Conservation (phyloP, 2,329 filamentous ascomycete genomes). For the Tolypocladium capitatum region DNA sequence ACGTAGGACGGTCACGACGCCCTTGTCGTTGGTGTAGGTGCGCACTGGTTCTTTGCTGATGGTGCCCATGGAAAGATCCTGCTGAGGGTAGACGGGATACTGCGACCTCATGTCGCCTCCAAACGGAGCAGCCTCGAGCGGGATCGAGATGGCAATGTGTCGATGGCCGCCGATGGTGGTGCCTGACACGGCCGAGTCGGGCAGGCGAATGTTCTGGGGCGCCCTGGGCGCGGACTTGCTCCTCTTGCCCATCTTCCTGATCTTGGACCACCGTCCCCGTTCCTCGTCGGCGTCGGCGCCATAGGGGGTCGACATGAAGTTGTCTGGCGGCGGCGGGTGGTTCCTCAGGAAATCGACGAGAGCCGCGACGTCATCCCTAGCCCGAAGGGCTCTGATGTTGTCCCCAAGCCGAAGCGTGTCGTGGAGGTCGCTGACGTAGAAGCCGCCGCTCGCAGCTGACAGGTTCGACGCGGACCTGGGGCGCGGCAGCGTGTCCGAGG, state of each 20-base stretch:
- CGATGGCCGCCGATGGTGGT: slow-evolving; percentile 38
- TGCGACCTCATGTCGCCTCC: slow-evolving; percentile 18
- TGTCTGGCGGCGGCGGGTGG: slow-evolving; percentile 32
- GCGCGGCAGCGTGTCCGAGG: not conserved
- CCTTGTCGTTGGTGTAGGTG: slow-evolving; percentile 20
- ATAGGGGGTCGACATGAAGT: slow-evolving; percentile 34
- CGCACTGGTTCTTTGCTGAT: slow-evolving; percentile 10
- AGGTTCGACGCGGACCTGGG: not conserved
- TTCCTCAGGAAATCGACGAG: slow-evolving; percentile 37
- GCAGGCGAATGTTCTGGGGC: slow-evolving; percentile 26
- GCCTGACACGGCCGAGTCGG: slow-evolving; percentile 42
- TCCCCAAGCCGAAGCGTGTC: not conserved
- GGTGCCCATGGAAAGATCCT: slow-evolving; percentile 4
- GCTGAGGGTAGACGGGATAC: slow-evolving; percentile 17
- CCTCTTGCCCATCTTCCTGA: slow-evolving; percentile 26
- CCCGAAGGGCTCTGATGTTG: slow-evolving; percentile 6
- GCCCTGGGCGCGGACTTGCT: slow-evolving; percentile 20
- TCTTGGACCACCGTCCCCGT: slow-evolving; percentile 26
- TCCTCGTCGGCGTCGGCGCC: slow-evolving; percentile 14
- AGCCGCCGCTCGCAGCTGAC: not conserved
- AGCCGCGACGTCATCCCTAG: slow-evolving; percentile 17
- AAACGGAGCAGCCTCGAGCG: slow-evolving; percentile 34
- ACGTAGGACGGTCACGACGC: slow-evolving; percentile 22
- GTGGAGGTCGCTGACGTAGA: slow-evolving; percentile 1
- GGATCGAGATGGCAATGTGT: slow-evolving; percentile 50